phyloP scores from a whole-genome alignment of 2,329 filamentous ascomycete species.

The Laburnicola sp. region DNA sequence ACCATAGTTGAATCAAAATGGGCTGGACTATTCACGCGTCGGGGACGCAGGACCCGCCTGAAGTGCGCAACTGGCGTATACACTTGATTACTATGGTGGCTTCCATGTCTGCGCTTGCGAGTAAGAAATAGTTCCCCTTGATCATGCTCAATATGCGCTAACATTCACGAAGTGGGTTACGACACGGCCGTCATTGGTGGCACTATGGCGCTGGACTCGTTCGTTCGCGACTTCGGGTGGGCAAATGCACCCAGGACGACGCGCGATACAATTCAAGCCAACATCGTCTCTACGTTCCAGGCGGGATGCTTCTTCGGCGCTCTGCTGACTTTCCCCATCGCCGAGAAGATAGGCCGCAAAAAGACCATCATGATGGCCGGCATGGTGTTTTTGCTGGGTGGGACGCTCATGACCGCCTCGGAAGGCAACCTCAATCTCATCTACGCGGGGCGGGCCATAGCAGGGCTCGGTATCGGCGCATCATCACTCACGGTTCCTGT shows the following conservation, averaged over 20 bases:
- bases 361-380: constrained; percentile 53
- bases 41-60: constrained; percentile 40
- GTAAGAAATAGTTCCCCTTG: constrained; percentile 14
- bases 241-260: constrained; percentile 30
- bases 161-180: constrained; percentile 34
- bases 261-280: constrained; percentile 46
- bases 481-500: constrained; percentile 45
- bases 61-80: constrained; percentile 43
- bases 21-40: constrained; percentile 36
- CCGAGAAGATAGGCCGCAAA: constrained; percentile 54
- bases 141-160: background rate
- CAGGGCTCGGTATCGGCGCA: constrained; percentile 46
- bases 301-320: constrained; percentile 47
- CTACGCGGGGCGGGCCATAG: constrained; percentile 42
- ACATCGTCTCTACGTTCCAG: constrained; percentile 46
- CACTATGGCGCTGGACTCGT: constrained; percentile 47
- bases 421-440: constrained; percentile 43
- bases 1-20: constrained; percentile 6
- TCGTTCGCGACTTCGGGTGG: constrained; percentile 43
- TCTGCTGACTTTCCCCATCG: constrained; percentile 51
- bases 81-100: constrained; percentile 40
- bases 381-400: constrained; percentile 49
- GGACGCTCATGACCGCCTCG: constrained; percentile 46
- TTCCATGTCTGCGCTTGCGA: constrained; percentile 46
- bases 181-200: constrained; percentile 46